Base-by-base conservation (phyloP, 2,329 filamentous ascomycete species). In the Ophiocordyceps polyrhachis-furcata region DNA sequence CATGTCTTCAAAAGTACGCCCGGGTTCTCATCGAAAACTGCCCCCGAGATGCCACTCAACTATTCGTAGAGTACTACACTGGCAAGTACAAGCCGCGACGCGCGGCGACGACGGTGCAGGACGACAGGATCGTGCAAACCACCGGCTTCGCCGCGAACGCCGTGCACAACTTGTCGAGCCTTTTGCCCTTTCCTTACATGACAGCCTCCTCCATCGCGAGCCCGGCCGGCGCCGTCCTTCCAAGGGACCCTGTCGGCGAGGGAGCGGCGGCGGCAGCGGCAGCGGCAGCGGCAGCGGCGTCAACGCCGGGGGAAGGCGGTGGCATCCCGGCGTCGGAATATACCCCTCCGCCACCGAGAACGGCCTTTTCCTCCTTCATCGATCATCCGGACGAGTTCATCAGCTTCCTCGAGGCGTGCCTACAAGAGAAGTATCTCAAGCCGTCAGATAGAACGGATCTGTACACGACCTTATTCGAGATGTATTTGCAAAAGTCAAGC, bases 21-120 rank as follows among this genome's bases (percentile, higher is more conserved):
- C 79, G 87, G 43, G 85, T 95, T 0, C 68, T 98, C 1, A 74
- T 98, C 29, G 84, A 91, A 53, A 79, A 98, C 60, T 89, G 86
- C 52, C 79, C 89, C 2, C 68, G 76, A 48, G 78, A 86, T 46
- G 83, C 88, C 0, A 95, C 89, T 0, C 77, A 83, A 48, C 59
- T 98, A 0, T 96, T 98, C 56, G 85, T 94, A 49, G 83, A 91
- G 45, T 98, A 96, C 59, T 98, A 95, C 58, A 94, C 85, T 0
- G 87, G 86, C 21, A 74, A 74, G 47, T 98, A 88, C 58, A 71
- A 69, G 44, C 84, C 86, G 0, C 83, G 77, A 54, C 73, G 81
- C 45, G 78, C 84, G 38, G 66, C 59, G 1, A 54, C 58, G 1
- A 50, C 55, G 0, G 53, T 58, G 1, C 61, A 59, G 35, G 62